Base-by-base conservation (phyloP, 805 yeast species). In the Jamesozyma hellenica region DNA sequence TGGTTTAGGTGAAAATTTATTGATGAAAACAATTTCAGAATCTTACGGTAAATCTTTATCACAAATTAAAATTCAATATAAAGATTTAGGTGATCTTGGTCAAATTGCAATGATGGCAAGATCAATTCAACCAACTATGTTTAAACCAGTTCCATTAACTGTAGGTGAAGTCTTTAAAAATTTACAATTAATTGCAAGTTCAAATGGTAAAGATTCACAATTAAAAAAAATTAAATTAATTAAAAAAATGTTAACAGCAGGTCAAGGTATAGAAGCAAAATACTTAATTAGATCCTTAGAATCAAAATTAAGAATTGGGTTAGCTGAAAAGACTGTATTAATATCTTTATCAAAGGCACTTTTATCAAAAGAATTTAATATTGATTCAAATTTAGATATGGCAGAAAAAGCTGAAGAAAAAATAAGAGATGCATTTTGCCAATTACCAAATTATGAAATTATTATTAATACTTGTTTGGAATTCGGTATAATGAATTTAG, bases 281-380 rank as follows among this genome's bases (percentile, higher is more conserved):
- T 92, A 78, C 53, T 67, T 92, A 45, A 82, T 92, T 45, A 72
- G 98, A 49, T 83, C 95, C 5, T 62, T 92, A 41, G 97, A 92
- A 57, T 95, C 97, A 1, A 92, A 90, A 50, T 65, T 92, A 45
- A 71, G 98, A 49, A 92, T 92, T 43, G 95, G 95, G 3, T 71
- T 90, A 48, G 97, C 96, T 0, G 97, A 90, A 50, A 90, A 90
- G 55, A 82, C 95, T 0, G 95, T 92, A 0, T 66, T 90, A 34
- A 74, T 81, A 1, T 80, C 94, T 0, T 64, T 92, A 34, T 82
- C 96, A 0, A 92, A 85, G 54, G 94, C 96, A 0, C 72, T 88
- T 45, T 69, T 79, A 2, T 70, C 71, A 14, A 73, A 68, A 58
- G 95, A 88, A 48, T 59, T 60, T 17, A 56, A 56, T 15, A 44